Evolutionary conservation across 2,329 filamentous ascomycete species (phyloP), one percentile per base, ranked within the genome.

Genomic region (Dactylellina sp.): DNA sequence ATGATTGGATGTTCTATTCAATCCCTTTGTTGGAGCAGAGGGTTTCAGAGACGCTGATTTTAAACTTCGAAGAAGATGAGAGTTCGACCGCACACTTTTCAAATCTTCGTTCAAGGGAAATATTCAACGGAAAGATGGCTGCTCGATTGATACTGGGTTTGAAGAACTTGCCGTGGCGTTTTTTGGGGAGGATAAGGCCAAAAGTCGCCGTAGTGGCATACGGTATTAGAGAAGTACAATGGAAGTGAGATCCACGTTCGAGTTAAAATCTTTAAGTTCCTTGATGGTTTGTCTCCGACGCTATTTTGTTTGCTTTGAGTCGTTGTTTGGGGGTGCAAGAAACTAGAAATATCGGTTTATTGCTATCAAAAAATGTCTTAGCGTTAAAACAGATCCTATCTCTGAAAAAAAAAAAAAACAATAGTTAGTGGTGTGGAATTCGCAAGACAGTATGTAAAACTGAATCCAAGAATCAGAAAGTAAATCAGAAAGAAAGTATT

Each of bases 191-290:
- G 44, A 16, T 35, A 62, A 62, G 11, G 44, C 18, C 22, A 62
- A 62, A 61, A 62, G 59, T 62, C 59, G 59, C 59, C 59, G 59
- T 52, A 46, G 16, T n/a, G 2, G 42, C 4, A 12, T 6, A 3
- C 16, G 5, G 4, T 46, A 2, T 7, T 22, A 46, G 5, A 46
- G 20, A 22, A 2, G 20, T 22, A n/a, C 20, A n/a, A 12, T 20
- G 14, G 9, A 40, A 9, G 5, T 32, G 9, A 32, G 9, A 32
- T 4, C 28, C 28, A 32, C 5, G 28, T 32, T 32, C 9, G 28
- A 32, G 28, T 32, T 32, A 9, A 32, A 4, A 32, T 9, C 28
- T 32, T 32, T 32, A 4, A 9, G 28, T n/a, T 32, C 28, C 28
- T 4, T 32, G 28, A 32, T 32, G 9, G 28, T 32, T 32, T 32